Evolutionary conservation across 2,329 filamentous ascomycete species (phyloP), one percentile per base, ranked within the genome.

Genomic region (Herpotrichia juniperi): DNA sequence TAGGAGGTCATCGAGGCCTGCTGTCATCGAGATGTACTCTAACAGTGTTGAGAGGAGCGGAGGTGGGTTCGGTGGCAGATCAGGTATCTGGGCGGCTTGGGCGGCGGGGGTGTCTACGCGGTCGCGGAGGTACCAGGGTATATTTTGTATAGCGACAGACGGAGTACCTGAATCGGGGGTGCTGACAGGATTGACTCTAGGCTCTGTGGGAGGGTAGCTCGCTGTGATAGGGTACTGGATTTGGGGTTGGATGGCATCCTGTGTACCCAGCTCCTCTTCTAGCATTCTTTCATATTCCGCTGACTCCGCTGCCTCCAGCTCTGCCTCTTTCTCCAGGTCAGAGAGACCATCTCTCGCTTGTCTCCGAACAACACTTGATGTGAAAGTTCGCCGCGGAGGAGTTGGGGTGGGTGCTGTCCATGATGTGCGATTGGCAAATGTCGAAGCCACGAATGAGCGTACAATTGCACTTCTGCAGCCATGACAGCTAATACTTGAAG

Each of bases 121-220:
- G 59, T 90, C 86, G 67, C 94, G 87, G 24, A 96, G 85, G 73
- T 97, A 97, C 94, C 94, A 97, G 5, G 90, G 90, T 7, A 86
- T 73, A 54, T 56, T 39, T 2, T 52, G 8, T 19, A 51, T 12
- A 17, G 60, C 21, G 25, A 48, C 21, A 31, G 54, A 17, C 26
- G 46, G 31, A n/a, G 31, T 14, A 44, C 22, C 28, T 5, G 50
- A 35, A n/a, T 42, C n/a, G 42, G 40, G 11, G 16, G n/a, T 22
- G 31, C n/a, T 48, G 25, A 30, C 5, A 26, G 19, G 25, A 34
- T 50, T 31, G 7, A 19, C 19, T 16, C 37, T 40, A 11, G 37
- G 11, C 3, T 40, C 37, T 3, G 37, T 14, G 9, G 12, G 22
- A 21, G 21, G 4, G n/a, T 40, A 21, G 37, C 25, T 25, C 4